Evolutionary conservation across 164 flowering plant genomes (phyloP).

Genomic region (Hamamelis virginiana): DNA sequence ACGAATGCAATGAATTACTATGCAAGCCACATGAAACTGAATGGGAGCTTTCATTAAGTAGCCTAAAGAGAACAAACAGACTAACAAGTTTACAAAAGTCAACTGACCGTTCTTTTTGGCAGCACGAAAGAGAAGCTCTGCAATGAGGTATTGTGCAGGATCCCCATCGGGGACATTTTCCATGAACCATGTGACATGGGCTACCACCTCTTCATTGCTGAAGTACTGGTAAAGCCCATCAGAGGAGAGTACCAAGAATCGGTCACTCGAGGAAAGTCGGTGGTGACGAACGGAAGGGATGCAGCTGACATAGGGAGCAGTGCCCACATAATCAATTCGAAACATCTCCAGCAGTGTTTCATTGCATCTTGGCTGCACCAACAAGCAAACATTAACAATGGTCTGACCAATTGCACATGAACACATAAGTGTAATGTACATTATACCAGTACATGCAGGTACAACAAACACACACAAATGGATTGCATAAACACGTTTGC

Average conservation of each 20-base stretch:
- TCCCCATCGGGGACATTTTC: slow-evolving; percentile 73
- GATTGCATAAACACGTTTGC: too few relatives aligned
- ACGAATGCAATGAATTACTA: background rate
- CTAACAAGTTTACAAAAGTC: background rate
- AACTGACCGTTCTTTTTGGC: slow-evolving; percentile 71
- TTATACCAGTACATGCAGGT: too few relatives aligned
- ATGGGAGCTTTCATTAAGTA: background rate
- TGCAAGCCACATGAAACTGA: background rate
- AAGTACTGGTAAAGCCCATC: slow-evolving; percentile 76
- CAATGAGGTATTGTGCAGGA: slow-evolving; percentile 71
- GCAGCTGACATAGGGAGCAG: slow-evolving; percentile 56
- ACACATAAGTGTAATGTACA: background rate
- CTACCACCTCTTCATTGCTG: slow-evolving; percentile 71
- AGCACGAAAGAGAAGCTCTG: slow-evolving; percentile 69
- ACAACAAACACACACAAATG: too few relatives aligned
- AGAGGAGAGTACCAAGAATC: slow-evolving; percentile 65
- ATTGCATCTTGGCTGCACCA: slow-evolving; percentile 58
- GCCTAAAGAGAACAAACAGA: slow-evolving; percentile 3
- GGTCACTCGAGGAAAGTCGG: slow-evolving; percentile 59
- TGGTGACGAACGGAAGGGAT: slow-evolving; percentile 52
- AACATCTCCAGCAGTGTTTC: slow-evolving; percentile 64
- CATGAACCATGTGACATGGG: slow-evolving; percentile 68
- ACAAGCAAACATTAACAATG: slow-evolving; percentile 2
- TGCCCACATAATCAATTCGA: slow-evolving; percentile 55
- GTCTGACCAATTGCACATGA: background rate